Percentiles rank a stretch among this genome's conserved stretches.
These are phyloP conservation scores for Maudiozyma bulderi DNA, from an alignment of 805 yeast genomes.

Conservation along the genomic window DNA sequence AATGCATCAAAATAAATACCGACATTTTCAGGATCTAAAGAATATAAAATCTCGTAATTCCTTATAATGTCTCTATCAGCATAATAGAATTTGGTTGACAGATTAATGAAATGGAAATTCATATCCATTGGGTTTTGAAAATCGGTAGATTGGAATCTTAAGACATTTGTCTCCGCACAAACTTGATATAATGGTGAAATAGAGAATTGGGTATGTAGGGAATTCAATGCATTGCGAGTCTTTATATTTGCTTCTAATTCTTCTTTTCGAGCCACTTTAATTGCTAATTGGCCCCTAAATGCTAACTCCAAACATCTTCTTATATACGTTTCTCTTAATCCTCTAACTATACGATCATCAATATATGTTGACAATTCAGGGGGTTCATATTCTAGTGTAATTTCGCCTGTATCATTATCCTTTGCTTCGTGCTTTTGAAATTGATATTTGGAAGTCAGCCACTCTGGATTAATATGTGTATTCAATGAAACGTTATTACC, in stretches of 20 bases:
- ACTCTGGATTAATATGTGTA: conserved; percentile 45
- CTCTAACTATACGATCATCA: conserved; percentile 25
- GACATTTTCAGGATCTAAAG: conserved; percentile 35
- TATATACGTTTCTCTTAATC: conserved; percentile 39
- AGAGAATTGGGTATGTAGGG: conserved; percentile 20
- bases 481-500: conserved; percentile 42
- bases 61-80: conserved; percentile 39
- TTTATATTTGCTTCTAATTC: conserved; percentile 6
- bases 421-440: conserved; percentile 31
- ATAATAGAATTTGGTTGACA: conserved; percentile 43
- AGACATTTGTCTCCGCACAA: conserved; percentile 24
- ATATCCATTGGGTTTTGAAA: conserved; percentile 11
- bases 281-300: conserved; percentile 33
- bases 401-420: conserved; percentile 19
- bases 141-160: conserved; percentile 1
- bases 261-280: conserved; percentile 8
- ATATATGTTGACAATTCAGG: conserved; percentile 35
- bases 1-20: conserved; percentile 54
- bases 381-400: conserved; percentile 33
- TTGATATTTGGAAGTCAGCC: conserved; percentile 39
- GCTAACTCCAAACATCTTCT: conserved; percentile 47
- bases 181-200: conserved; percentile 23
- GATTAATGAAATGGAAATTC: conserved; percentile 32
- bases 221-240: conserved; percentile 21
- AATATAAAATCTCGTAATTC: conserved; percentile 36